These are phyloP conservation scores for Dentipellis sp. DNA, from an alignment of 768 basidiomycete genomes.

Conservation along the genomic window DNA sequence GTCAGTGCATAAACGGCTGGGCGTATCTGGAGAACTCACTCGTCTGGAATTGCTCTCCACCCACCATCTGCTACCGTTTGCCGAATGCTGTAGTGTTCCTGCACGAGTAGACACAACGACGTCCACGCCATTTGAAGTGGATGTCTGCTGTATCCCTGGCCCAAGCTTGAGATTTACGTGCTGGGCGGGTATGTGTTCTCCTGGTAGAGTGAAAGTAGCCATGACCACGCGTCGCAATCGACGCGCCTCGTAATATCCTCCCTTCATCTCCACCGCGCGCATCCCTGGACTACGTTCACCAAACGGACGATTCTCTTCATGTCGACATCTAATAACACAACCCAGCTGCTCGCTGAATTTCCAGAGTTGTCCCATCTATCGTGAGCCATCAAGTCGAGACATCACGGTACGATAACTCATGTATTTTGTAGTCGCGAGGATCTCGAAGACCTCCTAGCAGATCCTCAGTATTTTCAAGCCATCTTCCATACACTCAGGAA, in stretches of 20 bases:
- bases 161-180: constrained; percentile 81
- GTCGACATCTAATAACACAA: constrained; percentile 13
- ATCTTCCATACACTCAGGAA: constrained; percentile 70
- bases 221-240: constrained; percentile 23
- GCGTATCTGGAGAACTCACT: constrained; percentile 38
- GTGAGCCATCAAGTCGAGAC: constrained; percentile 29
- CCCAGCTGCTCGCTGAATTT: constrained; percentile 40
- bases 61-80: constrained; percentile 79
- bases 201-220: constrained; percentile 62
- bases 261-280: neutral
- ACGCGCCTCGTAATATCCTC: neutral
- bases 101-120: constrained; percentile 55
- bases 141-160: constrained; percentile 61
- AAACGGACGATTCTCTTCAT: neutral
- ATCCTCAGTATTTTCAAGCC: constrained; percentile 81
- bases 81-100: constrained; percentile 58
- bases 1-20: neutral
- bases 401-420: neutral
- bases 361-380: constrained; percentile 67
- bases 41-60: constrained; percentile 79
- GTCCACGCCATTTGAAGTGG: constrained; percentile 21
- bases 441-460: constrained; percentile 79
- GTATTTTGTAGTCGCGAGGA: constrained; percentile 63
- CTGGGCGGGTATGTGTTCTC: constrained; percentile 65
- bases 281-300: neutral